Evolutionary conservation across 2,329 filamentous ascomycete genomes (phyloP).

Genomic region (Alternaria sp.): DNA sequence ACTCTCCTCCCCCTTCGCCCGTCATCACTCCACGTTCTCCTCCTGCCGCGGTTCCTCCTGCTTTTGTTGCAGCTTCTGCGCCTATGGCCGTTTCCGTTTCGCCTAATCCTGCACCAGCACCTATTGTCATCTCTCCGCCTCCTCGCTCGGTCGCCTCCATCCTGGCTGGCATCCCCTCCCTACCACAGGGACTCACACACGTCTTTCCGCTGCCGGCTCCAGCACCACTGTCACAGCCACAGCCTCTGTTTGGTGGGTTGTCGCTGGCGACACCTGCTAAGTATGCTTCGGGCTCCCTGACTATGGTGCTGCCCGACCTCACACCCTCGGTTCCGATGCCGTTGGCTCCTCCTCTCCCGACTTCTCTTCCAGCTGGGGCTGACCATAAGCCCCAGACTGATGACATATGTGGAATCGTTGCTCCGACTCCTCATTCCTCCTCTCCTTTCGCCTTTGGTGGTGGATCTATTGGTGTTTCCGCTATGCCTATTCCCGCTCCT

Average conservation of each 20-base stretch:
- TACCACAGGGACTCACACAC: not conserved
- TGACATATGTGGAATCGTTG: not conserved
- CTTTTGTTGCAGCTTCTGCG: not conserved
- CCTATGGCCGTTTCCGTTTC: not conserved
- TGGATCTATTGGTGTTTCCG: not conserved
- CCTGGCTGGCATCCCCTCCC: slow-evolving; percentile 4
- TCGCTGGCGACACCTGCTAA: not conserved
- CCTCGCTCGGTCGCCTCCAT: not conserved
- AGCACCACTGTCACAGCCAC: slow-evolving; percentile 1
- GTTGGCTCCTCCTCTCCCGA: not conserved
- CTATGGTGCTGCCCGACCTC: slow-evolving; percentile 7
- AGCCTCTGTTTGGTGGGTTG: not conserved
- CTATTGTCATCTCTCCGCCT: not conserved
- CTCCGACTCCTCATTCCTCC: not conserved
- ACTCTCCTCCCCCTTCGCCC: not conserved
- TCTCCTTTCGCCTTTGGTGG: not conserved
- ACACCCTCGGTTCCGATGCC: not conserved
- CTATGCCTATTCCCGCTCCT: not conserved
- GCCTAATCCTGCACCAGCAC: not conserved
- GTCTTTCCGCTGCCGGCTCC: slow-evolving; percentile 1
- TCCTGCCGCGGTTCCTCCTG: not conserved
- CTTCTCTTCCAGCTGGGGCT: slow-evolving; percentile 3
- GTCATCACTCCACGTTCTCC: not conserved
- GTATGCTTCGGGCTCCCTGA: slow-evolving; percentile 1
- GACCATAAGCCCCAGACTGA: slow-evolving; percentile 5